Evolutionary conservation across 805 yeast species (phyloP).

Genomic region (Clavispora asparagi): DNA sequence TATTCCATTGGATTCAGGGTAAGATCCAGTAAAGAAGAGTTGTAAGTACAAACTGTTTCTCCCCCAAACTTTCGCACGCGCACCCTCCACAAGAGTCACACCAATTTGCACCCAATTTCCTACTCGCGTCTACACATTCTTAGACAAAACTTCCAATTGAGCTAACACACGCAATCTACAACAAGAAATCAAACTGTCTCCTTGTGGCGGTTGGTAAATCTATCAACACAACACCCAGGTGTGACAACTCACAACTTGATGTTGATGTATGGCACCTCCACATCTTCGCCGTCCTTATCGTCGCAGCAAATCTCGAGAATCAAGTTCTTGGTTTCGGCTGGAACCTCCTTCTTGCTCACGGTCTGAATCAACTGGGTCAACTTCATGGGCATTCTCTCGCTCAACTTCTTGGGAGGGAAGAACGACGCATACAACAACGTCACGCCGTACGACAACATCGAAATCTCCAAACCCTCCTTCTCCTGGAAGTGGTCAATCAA

Average conservation of each 20-base stretch:
- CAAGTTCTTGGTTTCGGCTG: conserved; percentile 67
- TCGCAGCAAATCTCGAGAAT: conserved; percentile 90
- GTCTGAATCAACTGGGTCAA: conserved; percentile 73
- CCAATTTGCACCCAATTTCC: too few species aligned
- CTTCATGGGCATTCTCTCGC: conserved; percentile 65
- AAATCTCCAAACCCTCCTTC: conserved; percentile 78
- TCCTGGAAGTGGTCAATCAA: conserved; percentile 70
- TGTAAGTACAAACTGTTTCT: too few species aligned
- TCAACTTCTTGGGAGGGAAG: conserved; percentile 84
- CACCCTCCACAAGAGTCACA: too few species aligned
- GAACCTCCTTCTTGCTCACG: conserved; percentile 81
- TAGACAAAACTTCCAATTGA: not conserved
- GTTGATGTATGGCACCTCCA: conserved; percentile 85
- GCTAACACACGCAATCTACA: not conserved
- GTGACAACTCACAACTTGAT: conserved; percentile 32
- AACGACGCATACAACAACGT: conserved; percentile 88
- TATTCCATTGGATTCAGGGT: too few species aligned
- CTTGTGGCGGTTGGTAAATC: not conserved
- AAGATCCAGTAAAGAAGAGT: too few species aligned
- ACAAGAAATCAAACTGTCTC: not conserved
- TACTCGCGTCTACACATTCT: too few species aligned
- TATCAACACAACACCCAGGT: not conserved
- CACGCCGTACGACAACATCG: conserved; percentile 90
- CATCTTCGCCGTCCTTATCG: conserved; percentile 90
- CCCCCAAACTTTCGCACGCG: too few species aligned